These are phyloP conservation scores for Populus hybrid DNA, from an alignment of 441 rosid species.

Conservation along the genomic window DNA sequence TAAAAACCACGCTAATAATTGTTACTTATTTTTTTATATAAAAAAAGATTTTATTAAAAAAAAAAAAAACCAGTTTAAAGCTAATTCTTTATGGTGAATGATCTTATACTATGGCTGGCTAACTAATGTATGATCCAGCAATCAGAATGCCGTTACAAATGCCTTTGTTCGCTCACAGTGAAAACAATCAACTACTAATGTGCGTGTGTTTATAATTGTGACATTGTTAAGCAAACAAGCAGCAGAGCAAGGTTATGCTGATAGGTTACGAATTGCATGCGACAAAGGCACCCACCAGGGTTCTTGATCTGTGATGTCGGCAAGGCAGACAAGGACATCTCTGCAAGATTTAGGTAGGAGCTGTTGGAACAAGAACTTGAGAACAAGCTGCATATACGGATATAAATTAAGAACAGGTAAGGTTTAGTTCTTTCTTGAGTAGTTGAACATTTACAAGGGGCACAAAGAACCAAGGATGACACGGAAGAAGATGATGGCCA, in stretches of 20 bases:
- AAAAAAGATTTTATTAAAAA: too few species aligned
- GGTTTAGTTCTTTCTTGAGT: not conserved
- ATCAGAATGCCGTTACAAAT: not conserved
- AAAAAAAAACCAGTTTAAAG: not conserved
- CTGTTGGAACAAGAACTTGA: slow-evolving; percentile 14
- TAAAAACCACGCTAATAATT: too few species aligned
- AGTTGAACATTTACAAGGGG: slow-evolving; percentile 57
- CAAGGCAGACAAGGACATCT: slow-evolving; percentile 90
- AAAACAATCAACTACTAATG: not conserved
- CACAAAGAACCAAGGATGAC: slow-evolving; percentile 81
- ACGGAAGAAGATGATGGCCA: slow-evolving; percentile 92
- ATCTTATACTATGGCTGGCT: not conserved
- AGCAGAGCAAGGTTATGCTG: not conserved
- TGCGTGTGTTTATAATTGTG: not conserved
- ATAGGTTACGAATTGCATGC: not conserved
- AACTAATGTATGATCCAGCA: not conserved
- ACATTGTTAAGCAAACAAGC: not conserved
- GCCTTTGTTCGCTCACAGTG: not conserved
- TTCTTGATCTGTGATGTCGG: slow-evolving; percentile 80
- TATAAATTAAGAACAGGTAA: not conserved
- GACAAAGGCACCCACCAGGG: slow-evolving; percentile 39
- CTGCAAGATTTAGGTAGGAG: slow-evolving; percentile 40
- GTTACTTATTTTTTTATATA: too few species aligned
- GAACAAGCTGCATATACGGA: too few species aligned
- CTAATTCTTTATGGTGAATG: not conserved